Conservation (phyloP, 2,329 filamentous ascomycete species). For the Ascochyta pisi region DNA sequence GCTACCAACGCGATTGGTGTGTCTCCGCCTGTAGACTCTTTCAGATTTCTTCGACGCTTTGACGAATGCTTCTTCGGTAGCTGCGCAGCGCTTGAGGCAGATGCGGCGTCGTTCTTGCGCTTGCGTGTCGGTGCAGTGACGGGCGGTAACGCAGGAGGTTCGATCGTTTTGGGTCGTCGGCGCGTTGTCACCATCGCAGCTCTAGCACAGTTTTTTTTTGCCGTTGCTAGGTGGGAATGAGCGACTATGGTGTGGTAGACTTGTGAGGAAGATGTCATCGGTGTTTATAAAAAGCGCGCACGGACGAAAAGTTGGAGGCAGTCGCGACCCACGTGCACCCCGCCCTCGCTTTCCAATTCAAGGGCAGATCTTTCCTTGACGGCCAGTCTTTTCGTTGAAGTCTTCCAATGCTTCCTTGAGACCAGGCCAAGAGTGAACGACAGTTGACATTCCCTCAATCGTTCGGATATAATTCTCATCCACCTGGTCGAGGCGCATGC, state of each 20-base stretch:
- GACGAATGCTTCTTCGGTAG: slow-evolving; percentile 3
- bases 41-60: slow-evolving; percentile 14
- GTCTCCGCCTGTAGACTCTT: not conserved
- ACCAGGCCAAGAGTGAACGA: slow-evolving; percentile 27
- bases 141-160: not conserved
- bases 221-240: not conserved
- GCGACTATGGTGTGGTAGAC: not conserved
- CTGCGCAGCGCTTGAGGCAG: slow-evolving; percentile 2
- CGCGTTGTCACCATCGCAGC: slow-evolving; percentile 13
- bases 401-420: slow-evolving; percentile 27
- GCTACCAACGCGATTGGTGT: not conserved
- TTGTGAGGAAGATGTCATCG: slow-evolving; percentile 3
- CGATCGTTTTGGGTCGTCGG: slow-evolving; percentile 6
- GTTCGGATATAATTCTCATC: slow-evolving; percentile 29
- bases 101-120: not conserved
- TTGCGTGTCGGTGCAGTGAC: slow-evolving; percentile 3
- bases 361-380: slow-evolving; percentile 11
- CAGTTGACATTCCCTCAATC: slow-evolving; percentile 26
- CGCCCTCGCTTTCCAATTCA: not conserved
- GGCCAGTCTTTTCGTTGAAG: slow-evolving; percentile 31
- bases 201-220: not conserved
- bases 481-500: slow-evolving; percentile 25
- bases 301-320: slow-evolving; percentile 10
- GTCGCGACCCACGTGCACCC: slow-evolving; percentile 16
- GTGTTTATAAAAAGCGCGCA: not conserved